A percentile compares a stretch with the other conserved stretches of the same genome.
phyloP scores from a whole-genome alignment of 2,329 filamentous ascomycete genomes.

The Zymoseptoria ardabiliae region DNA sequence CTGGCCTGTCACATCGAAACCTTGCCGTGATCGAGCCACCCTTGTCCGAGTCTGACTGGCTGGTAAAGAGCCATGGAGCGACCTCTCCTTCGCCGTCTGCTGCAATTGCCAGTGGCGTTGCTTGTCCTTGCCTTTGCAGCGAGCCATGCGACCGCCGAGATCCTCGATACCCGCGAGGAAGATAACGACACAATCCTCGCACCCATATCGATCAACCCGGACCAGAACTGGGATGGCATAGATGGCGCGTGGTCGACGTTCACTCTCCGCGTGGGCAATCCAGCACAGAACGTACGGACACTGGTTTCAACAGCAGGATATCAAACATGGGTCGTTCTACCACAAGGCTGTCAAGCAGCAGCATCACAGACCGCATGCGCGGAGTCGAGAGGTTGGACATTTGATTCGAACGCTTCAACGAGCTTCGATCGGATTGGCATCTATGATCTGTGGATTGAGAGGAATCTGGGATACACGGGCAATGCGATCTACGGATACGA shows the following conservation, averaged over 20 bases:
- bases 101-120: constrained; percentile 19
- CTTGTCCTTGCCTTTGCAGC: constrained; percentile 10
- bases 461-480: constrained; percentile 49
- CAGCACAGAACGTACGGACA: constrained; percentile 48
- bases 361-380: constrained; percentile 39
- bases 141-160: constrained; percentile 3
- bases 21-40: background rate
- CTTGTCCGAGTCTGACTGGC: background rate
- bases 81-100: constrained; percentile 9
- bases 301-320: constrained; percentile 61
- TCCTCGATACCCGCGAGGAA: constrained; percentile 10
- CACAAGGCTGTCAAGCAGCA: constrained; percentile 46
- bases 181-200: constrained; percentile 13
- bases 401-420: constrained; percentile 46
- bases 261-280: constrained; percentile 50
- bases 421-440: constrained; percentile 54
- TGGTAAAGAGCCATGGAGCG: background rate
- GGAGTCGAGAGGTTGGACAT: constrained; percentile 52
- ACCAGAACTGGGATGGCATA: constrained; percentile 45
- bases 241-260: constrained; percentile 70
- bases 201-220: constrained; percentile 24
- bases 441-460: constrained; percentile 52
- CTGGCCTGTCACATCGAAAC: background rate
- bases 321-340: constrained; percentile 62
- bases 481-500: constrained; percentile 60